Evolutionary conservation across 192 early-diverging fungal genomes (phyloP).

Genomic region (Obelidium mucronatum): DNA sequence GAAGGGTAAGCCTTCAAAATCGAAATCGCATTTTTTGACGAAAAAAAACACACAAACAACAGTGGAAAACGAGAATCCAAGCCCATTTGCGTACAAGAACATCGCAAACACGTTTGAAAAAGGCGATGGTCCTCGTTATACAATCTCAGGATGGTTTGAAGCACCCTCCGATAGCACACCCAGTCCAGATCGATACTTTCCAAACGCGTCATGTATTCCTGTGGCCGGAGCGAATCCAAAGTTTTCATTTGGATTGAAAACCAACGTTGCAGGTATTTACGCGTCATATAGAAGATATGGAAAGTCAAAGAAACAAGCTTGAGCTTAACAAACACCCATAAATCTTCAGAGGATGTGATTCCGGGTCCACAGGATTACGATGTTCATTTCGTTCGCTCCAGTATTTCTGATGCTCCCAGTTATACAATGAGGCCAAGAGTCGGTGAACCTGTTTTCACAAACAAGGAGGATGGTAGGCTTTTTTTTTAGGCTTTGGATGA

Average conservation of each 20-base stretch:
- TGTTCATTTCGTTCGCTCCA: constrained; percentile 38
- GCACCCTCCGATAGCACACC: constrained; percentile 41
- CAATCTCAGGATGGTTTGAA: constrained; percentile 49
- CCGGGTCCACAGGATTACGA: constrained; percentile 61
- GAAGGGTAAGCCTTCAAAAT: constrained; percentile 5
- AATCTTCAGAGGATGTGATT: constrained; percentile 51
- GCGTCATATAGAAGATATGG: background rate
- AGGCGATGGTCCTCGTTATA: constrained; percentile 40
- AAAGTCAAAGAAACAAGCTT: constrained; percentile 9
- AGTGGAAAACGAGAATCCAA: constrained; percentile 43
- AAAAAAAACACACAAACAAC: background rate
- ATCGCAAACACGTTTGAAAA: constrained; percentile 41
- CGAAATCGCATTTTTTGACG: background rate
- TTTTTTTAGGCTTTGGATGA: background rate
- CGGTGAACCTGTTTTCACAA: constrained; percentile 44
- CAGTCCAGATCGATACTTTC: constrained; percentile 55
- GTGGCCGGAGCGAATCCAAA: constrained; percentile 46
- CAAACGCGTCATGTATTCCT: constrained; percentile 31
- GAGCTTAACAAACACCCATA: too few relatives aligned
- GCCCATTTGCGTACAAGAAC: constrained; percentile 50
- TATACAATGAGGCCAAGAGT: constrained; percentile 47
- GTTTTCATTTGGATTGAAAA: constrained; percentile 60
- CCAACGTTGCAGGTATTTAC: constrained; percentile 35
- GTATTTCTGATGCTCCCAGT: constrained; percentile 41
- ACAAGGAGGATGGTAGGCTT: constrained; percentile 41